Evolutionary conservation across 495 filamentous ascomycete genomes (phyloP), one percentile per base, ranked within the genome.

Genomic region (Polyplosphaeria fusca): DNA sequence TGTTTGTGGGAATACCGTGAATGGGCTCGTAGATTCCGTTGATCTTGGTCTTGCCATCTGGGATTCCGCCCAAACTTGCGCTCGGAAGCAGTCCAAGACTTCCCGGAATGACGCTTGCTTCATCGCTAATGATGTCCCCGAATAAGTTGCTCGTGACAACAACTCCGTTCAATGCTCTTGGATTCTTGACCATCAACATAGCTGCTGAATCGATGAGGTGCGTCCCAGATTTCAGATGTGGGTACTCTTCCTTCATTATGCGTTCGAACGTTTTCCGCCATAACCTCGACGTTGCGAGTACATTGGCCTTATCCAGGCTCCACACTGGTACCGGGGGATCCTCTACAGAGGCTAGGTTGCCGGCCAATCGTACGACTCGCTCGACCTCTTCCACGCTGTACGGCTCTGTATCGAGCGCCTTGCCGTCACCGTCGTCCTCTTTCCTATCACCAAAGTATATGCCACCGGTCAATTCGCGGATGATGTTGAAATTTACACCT

Each of bases 21-120:
- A 97, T 97, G 27, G 94, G 94, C 79, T 97, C 93, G 69, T 96
- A 98, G 65, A 98, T 96, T 64, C 93, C 86, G 61, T 87, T 88
- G 58, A 85, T 84, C 65, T 75, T 81, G 38, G 76, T 74, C 74
- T 86, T 85, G 13, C 82, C 84, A 75, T 95, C 91, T 1, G 93
- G 93, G 41, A 94, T 83, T 19, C 87, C 90, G 45, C 83, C 86
- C 70, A 98, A 74, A 71, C 86, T 91, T 5, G 93, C 93, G 71
- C 86, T 91, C 9, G 93, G 93, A 68, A 95, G 75, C 63, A 98
- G 72, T 3, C 93, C 93, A 67, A 98, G 81, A 53, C 84, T 89
- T 1, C 93, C 93, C 5, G 92, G 90, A 62, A 98, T 97, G 25
- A 96, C 93, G 69, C 87, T 92, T 5, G 93, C 92, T 80, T 98